Evolutionary conservation across 805 yeast species (phyloP).

Genomic region (Candida sanyiensis): DNA sequence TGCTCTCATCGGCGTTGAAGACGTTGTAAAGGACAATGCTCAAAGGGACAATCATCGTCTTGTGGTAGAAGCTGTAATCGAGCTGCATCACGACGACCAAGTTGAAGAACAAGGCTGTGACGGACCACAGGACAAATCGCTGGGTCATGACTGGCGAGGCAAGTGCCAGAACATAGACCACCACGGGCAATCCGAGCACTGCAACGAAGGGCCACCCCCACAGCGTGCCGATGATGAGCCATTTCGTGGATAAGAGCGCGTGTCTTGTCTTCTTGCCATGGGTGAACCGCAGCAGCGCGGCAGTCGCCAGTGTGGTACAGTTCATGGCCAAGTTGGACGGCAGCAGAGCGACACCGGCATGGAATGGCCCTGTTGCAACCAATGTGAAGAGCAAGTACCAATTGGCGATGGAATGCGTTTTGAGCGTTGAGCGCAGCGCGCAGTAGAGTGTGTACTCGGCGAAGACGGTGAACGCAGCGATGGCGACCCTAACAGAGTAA

Average conservation of each 20-base stretch:
- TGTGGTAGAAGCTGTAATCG: constrained; percentile 61
- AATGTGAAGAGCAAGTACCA: constrained; percentile 61
- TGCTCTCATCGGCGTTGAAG: constrained; percentile 48
- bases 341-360: constrained; percentile 78
- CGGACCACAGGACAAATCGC: constrained; percentile 22
- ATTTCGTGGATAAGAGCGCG: constrained; percentile 32
- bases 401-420: constrained; percentile 30
- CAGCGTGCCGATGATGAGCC: constrained; percentile 62
- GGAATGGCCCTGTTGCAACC: constrained; percentile 77
- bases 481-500: constrained; percentile 44
- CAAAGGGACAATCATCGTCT: constrained; percentile 62
- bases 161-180: constrained; percentile 30
- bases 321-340: constrained; percentile 78
- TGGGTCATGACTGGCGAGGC: constrained; percentile 8
- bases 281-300: constrained; percentile 32
- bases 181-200: constrained; percentile 57
- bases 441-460: constrained; percentile 50
- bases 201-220: constrained; percentile 90
- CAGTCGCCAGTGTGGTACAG: constrained; percentile 40
- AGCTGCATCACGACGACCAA: constrained; percentile 31
- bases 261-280: constrained; percentile 12
- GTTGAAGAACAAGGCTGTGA: constrained; percentile 21
- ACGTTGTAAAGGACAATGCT: constrained; percentile 85
- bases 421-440: constrained; percentile 31
- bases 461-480: constrained; percentile 36